Base-by-base conservation (phyloP, 2,329 filamentous ascomycete species). In the Diaporthe sp. region DNA sequence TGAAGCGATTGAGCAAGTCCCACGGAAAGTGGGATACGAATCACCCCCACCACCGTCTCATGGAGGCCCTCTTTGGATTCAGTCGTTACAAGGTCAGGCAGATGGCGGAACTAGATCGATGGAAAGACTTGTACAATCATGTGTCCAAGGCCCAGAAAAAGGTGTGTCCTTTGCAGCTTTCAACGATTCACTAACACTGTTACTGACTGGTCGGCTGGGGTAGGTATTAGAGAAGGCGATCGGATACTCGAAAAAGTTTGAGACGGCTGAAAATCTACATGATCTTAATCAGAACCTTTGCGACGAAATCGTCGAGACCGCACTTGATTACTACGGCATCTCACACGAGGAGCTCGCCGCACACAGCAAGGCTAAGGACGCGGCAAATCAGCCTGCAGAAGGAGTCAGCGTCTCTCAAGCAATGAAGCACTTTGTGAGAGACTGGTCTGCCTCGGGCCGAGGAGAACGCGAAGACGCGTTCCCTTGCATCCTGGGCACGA, bases 141-240 rank as follows among this genome's bases (percentile, higher is more conserved):
- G 37, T 44, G 37, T 44, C 60, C n/a, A 63, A 63, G 39, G 39
- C 39, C n/a, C 37, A 63, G 60, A 44, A 63, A 22, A 63, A 10
- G n/a, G 37, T 42, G 10, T 5, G 58, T 42, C n/a, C 28, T 6
- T 20, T 1, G 7, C 6, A n/a, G 20, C 8, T 42, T 25, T n/a
- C n/a, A 9, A n/a, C 22, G 13, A 42, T 15, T 17, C 37, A 42
- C 12, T 20, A 10, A 17, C 4, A 42, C 20, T 28, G 37, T 9
- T 44, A 25, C 58, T 42, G 13, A 42, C 37, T 3, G 3, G 4
- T 20, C 4, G 58, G 13, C 6, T 20, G 58, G 10, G 7, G 1
- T 25, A 61, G 58, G 1, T 42, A 28, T 10, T 61, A 25, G 58
- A 61, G n/a, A 61, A 37, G 2, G 12, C 37, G 12, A 42, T 61